Conservation (phyloP, 2,329 filamentous ascomycete species). For the Ceratocystis cacaofunesta region DNA sequence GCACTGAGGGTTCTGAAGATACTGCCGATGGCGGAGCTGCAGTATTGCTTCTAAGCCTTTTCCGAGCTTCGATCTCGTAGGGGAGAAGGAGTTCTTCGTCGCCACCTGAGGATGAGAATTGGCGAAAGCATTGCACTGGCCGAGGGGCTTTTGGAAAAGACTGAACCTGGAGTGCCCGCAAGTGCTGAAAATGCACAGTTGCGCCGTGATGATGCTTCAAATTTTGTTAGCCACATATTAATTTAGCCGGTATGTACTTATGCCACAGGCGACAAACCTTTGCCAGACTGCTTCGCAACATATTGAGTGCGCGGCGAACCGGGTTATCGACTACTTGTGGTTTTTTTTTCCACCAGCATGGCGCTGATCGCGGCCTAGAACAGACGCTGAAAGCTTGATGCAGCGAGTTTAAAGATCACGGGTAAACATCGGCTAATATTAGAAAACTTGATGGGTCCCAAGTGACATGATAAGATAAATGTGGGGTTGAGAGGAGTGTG, state of each 20-base stretch:
- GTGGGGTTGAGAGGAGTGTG: background rate
- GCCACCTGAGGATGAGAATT: constrained; percentile 2
- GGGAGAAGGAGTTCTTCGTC: constrained; percentile 12
- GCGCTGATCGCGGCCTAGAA: background rate
- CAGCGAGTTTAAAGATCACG: background rate
- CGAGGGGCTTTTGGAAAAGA: background rate
- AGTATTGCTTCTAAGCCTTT: background rate
- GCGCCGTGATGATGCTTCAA: constrained; percentile 16
- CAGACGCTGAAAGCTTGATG: background rate
- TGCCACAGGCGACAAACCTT: constrained; percentile 8
- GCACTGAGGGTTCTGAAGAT: background rate
- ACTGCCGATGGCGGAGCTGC: background rate
- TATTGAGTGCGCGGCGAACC: background rate
- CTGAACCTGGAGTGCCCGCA: constrained; percentile 11
- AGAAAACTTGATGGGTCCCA: background rate
- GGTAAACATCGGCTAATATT: background rate
- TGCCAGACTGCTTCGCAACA: constrained; percentile 14
- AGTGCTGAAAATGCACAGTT: constrained; percentile 12
- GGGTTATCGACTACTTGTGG: background rate
- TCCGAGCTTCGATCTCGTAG: constrained; percentile 8
- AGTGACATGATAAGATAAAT: background rate
- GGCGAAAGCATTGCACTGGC: background rate
- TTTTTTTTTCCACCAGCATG: background rate
- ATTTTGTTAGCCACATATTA: background rate
- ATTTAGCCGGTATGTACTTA: background rate